Percentiles rank a stretch among this genome's conserved stretches.
Evolutionary conservation across 768 basidiomycete genomes (phyloP).

Genomic region (Termitomyces sp.): DNA sequence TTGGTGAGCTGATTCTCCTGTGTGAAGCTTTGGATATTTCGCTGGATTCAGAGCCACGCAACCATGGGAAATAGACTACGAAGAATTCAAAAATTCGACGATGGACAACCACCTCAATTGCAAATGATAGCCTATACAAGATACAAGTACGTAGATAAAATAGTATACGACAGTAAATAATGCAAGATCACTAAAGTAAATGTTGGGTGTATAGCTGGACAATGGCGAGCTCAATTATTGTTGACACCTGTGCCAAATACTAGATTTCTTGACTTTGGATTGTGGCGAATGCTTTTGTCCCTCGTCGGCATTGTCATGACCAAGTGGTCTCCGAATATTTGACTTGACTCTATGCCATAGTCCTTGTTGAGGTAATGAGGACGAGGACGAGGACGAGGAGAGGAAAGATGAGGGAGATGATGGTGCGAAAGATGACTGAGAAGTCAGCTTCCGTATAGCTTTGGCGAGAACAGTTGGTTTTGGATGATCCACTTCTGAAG

Average conservation of each 20-base stretch:
- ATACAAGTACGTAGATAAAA: neutral
- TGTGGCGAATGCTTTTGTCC: neutral
- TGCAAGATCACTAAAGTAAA: neutral
- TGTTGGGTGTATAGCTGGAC: neutral
- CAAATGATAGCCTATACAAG: no score
- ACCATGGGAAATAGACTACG: no score
- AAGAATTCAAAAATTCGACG: no score
- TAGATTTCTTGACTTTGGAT: constrained; percentile 13
- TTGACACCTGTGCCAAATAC: constrained; percentile 3
- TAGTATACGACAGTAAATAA: neutral
- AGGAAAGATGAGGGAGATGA: constrained; percentile 4
- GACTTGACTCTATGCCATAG: constrained; percentile 38
- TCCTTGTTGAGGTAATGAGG: constrained; percentile 11
- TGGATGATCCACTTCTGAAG: neutral
- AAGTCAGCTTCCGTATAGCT: neutral
- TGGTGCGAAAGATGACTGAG: constrained; percentile 1
- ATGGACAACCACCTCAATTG: neutral
- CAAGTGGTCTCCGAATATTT: constrained; percentile 24
- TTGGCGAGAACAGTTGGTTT: neutral
- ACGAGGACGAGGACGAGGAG: constrained; percentile 8
- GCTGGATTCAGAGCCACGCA: no score
- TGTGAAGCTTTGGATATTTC: no score
- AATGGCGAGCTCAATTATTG: neutral
- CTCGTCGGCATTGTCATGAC: constrained; percentile 6
- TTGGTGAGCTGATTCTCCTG: no score